These are phyloP conservation scores for Volvariella volvacea DNA, from an alignment of 1,284 basidiomycete genomes.

Conservation along the genomic window DNA sequence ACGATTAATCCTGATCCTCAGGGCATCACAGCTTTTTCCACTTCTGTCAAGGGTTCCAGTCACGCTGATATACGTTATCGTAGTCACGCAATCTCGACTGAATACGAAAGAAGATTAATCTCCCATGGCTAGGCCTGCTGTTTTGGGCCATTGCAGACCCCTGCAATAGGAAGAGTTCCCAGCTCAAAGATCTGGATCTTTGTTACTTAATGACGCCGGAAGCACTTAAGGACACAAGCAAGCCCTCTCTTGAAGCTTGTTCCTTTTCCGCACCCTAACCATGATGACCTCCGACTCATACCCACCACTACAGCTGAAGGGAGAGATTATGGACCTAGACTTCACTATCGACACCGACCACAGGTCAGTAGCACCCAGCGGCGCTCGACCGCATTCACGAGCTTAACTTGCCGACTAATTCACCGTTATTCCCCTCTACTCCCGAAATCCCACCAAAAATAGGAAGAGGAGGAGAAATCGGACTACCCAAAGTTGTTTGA, in stretches of 20 bases:
- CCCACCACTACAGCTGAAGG: slow-evolving; percentile 50
- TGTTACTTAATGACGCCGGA: slow-evolving; percentile 42
- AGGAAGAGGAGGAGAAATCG: slow-evolving; percentile 75
- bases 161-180: slow-evolving; percentile 13
- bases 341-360: slow-evolving; percentile 63
- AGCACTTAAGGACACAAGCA: slow-evolving; percentile 36
- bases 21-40: slow-evolving; percentile 21
- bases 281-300: slow-evolving; percentile 38
- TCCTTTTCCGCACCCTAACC: slow-evolving; percentile 32
- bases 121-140: slow-evolving; percentile 18
- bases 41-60: slow-evolving; percentile 9
- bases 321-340: slow-evolving; percentile 63
- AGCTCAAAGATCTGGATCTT: slow-evolving; percentile 18
- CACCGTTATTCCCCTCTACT: slow-evolving; percentile 33
- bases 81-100: slow-evolving; percentile 21
- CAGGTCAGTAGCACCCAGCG: slow-evolving; percentile 28
- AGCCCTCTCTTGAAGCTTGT: slow-evolving; percentile 27
- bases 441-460: slow-evolving; percentile 36
- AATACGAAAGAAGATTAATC: slow-evolving; percentile 14
- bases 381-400: slow-evolving; percentile 12
- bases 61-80: slow-evolving; percentile 9
- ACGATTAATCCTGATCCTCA: slow-evolving; percentile 25
- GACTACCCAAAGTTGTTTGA: slow-evolving; percentile 81
- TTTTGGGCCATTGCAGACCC: slow-evolving; percentile 11
- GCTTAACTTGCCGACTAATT: slow-evolving; percentile 36